These are phyloP conservation scores for Penicillium turbatum DNA, from an alignment of 495 filamentous ascomycete species.

Conservation along the genomic window DNA sequence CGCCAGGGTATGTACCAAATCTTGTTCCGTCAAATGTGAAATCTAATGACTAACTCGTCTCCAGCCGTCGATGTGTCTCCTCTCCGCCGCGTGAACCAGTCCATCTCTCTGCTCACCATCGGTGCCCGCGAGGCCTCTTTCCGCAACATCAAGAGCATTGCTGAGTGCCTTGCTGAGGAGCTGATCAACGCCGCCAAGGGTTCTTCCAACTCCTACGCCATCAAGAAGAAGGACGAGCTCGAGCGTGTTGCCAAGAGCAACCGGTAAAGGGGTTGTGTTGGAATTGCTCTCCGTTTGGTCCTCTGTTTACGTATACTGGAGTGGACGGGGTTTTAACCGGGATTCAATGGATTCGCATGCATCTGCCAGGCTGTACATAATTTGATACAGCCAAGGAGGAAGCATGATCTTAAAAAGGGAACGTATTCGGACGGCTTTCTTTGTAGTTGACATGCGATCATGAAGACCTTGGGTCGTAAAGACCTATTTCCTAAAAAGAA, in stretches of 20 bases:
- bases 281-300: conserved; percentile 47
- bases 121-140: conserved; percentile 96
- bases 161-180: conserved; percentile 98
- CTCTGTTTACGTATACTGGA: conserved; percentile 44
- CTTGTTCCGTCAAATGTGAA: not conserved
- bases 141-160: conserved; percentile 97
- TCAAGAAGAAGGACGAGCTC: conserved; percentile 99
- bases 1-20: conserved; percentile 55
- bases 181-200: conserved; percentile 99
- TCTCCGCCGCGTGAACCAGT: conserved; percentile 98
- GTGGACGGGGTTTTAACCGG: conserved; percentile 47
- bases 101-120: conserved; percentile 94
- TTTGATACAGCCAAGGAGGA: conserved; percentile 40
- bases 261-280: conserved; percentile 65
- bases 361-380: conserved; percentile 47
- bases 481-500: conserved; percentile 33
- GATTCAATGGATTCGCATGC: conserved; percentile 48
- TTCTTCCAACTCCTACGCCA: conserved; percentile 98
- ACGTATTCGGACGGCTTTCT: conserved; percentile 43
- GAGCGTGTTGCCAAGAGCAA: conserved; percentile 99
- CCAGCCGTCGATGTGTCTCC: conserved; percentile 96
- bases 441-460: conserved; percentile 48
- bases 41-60: not conserved
- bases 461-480: conserved; percentile 39
- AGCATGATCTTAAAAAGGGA: conserved; percentile 40